A percentile compares a stretch with the other conserved stretches of the same genome.
phyloP scores from a whole-genome alignment of 2,329 filamentous ascomycete genomes.

The Colletotrichum truncatum region DNA sequence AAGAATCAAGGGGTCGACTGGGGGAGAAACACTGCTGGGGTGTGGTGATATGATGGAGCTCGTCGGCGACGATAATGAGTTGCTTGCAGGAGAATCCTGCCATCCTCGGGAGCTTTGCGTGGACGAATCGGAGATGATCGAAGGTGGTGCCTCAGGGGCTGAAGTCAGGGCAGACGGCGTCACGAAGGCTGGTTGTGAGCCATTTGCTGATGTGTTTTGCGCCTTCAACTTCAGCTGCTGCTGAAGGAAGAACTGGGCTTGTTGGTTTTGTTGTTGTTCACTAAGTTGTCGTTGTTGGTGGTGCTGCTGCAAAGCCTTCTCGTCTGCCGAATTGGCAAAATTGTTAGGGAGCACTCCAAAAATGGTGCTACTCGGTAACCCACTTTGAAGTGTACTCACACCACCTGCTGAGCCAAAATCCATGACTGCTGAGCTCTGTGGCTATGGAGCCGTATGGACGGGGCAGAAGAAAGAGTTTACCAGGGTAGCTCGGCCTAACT shows the following conservation, averaged over 20 bases:
- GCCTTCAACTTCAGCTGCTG: not conserved
- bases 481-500: not conserved
- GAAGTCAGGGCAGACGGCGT: not conserved
- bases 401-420: not conserved
- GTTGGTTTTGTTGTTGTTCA: not conserved
- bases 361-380: not conserved
- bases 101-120: not conserved
- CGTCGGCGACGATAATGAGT: not conserved
- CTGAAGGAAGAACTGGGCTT: not conserved
- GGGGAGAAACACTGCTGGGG: not conserved
- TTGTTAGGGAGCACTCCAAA: not conserved
- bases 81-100: conserved; percentile 4
- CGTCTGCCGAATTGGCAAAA: not conserved
- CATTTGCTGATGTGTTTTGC: not conserved
- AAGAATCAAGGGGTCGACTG: conserved; percentile 1
- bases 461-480: conserved; percentile 3
- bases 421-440: not conserved
- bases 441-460: not conserved
- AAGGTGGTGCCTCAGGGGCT: not conserved
- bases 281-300: not conserved
- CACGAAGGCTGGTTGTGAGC: not conserved
- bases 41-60: conserved; percentile 1
- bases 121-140: not conserved
- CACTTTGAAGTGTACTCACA: conserved; percentile 12
- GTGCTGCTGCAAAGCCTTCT: not conserved